A percentile compares a stretch with the other conserved stretches of the same genome.
These are phyloP conservation scores for Clavispora carvajalis DNA, from an alignment of 805 yeast genomes.

Conservation along the genomic window DNA sequence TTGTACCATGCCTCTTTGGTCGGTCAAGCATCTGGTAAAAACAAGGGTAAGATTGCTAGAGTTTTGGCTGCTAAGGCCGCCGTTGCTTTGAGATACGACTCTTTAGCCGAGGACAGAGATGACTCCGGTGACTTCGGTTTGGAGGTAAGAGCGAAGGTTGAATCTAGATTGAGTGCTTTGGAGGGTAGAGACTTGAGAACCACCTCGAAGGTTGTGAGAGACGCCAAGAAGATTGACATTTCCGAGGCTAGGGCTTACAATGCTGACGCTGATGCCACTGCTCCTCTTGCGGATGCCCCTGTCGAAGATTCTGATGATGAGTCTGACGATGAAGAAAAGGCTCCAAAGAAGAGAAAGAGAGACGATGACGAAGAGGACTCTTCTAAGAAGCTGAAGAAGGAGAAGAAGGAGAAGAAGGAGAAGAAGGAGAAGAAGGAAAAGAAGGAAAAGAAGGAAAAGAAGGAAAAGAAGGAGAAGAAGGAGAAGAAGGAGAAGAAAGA, in stretches of 20 bases:
- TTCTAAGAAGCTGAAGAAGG: slow-evolving; percentile 13
- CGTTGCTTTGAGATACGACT: slow-evolving; percentile 93
- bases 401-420: slow-evolving; percentile 22
- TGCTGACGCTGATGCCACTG: slow-evolving; percentile 77
- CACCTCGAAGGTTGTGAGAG: slow-evolving; percentile 74
- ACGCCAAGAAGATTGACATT: slow-evolving; percentile 81
- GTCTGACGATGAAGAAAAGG: slow-evolving; percentile 10
- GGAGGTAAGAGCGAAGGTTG: slow-evolving; percentile 88
- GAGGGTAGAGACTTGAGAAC: slow-evolving; percentile 97
- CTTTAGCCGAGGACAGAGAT: slow-evolving; percentile 93
- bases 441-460: slow-evolving; percentile 47
- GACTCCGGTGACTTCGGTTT: slow-evolving; percentile 93
- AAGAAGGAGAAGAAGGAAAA: slow-evolving; percentile 31
- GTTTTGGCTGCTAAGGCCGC: slow-evolving; percentile 98
- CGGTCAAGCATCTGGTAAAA: slow-evolving; percentile 90
- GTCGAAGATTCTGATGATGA: slow-evolving; percentile 22
- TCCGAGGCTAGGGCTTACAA: slow-evolving; percentile 84
- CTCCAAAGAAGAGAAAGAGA: slow-evolving; percentile 16
- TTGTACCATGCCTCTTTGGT: slow-evolving; percentile 93
- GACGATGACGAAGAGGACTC: slow-evolving; percentile 15
- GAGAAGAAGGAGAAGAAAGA: slow-evolving; percentile 36
- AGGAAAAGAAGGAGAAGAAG: slow-evolving; percentile 47
- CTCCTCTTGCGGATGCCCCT: slow-evolving; percentile 38
- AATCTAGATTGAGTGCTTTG: slow-evolving; percentile 85
- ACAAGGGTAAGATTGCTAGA: slow-evolving; percentile 98